phyloP scores from a whole-genome alignment of 2,329 filamentous ascomycete genomes.

The Elsinoe perseae region DNA sequence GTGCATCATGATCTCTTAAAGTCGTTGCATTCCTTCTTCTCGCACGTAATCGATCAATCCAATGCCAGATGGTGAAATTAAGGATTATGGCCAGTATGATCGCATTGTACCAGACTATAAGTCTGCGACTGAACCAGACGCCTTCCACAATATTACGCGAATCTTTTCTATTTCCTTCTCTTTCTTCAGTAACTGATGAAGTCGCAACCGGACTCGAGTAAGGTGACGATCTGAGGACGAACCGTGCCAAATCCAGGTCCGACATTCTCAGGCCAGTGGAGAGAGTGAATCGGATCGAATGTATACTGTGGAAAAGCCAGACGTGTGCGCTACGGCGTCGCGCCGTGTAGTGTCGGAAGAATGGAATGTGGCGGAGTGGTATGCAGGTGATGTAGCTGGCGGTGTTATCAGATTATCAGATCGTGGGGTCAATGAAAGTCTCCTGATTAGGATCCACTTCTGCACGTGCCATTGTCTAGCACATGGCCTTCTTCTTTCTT shows the following conservation, averaged over 20 bases:
- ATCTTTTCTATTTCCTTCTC: background rate
- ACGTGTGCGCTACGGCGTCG: background rate
- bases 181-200: background rate
- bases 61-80: constrained; percentile 33
- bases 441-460: background rate
- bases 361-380: background rate
- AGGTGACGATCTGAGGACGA: background rate
- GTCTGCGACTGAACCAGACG: constrained; percentile 33
- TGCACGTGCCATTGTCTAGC: background rate
- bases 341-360: background rate
- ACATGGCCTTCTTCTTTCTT: background rate
- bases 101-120: constrained; percentile 36
- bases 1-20: constrained; percentile 4
- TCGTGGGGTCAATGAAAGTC: background rate
- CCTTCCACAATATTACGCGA: constrained; percentile 27
- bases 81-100: constrained; percentile 33
- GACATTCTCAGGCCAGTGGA: background rate
- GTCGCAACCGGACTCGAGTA: background rate
- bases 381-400: constrained; percentile 3
- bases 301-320: background rate
- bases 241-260: background rate
- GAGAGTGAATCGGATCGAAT: background rate
- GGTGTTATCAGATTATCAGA: constrained; percentile 9
- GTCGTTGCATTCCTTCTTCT: constrained; percentile 16
- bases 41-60: constrained; percentile 26